A percentile compares a stretch with the other conserved stretches of the same genome.
These are phyloP conservation scores for Aquanectria penicillioides DNA, from an alignment of 2,329 filamentous ascomycete genomes.

Conservation along the genomic window DNA sequence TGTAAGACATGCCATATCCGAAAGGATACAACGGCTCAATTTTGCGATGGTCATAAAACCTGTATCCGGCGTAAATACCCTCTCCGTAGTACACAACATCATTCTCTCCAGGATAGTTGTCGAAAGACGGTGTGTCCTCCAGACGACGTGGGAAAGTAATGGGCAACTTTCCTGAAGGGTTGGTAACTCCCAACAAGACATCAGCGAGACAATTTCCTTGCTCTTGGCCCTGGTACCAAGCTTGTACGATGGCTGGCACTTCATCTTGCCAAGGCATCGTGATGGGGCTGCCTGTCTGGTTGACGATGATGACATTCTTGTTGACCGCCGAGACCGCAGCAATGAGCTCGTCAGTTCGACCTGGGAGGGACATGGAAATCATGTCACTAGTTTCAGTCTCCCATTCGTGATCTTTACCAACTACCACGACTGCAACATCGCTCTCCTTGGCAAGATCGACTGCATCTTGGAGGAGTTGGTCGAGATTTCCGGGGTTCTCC, in stretches of 20 bases:
- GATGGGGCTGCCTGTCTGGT: slow-evolving; percentile 44
- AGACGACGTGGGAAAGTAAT: slow-evolving; percentile 70
- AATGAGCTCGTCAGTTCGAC: slow-evolving; percentile 21
- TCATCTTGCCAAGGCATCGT: slow-evolving; percentile 40
- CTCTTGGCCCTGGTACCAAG: slow-evolving; percentile 37
- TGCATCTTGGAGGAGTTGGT: slow-evolving; percentile 16
- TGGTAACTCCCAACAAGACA: slow-evolving; percentile 27
- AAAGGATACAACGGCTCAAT: slow-evolving; percentile 54
- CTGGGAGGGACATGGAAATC: slow-evolving; percentile 24
- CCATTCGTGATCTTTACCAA: slow-evolving; percentile 29
- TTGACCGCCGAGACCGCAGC: slow-evolving; percentile 1
- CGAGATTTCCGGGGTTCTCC: slow-evolving; percentile 25
- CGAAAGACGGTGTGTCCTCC: slow-evolving; percentile 74
- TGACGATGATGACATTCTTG: slow-evolving; percentile 25
- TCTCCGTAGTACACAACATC: slow-evolving; percentile 74
- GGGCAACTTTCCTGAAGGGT: slow-evolving; percentile 65
- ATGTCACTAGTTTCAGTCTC: slow-evolving; percentile 28
- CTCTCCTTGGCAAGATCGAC: slow-evolving; percentile 19
- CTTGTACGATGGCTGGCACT: slow-evolving; percentile 47
- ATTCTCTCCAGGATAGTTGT: slow-evolving; percentile 73
- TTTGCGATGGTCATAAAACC: slow-evolving; percentile 68
- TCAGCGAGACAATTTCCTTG: slow-evolving; percentile 35
- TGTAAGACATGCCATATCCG: slow-evolving; percentile 27
- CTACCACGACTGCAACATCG: slow-evolving; percentile 21
- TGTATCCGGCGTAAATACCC: slow-evolving; percentile 77